Conservation (phyloP, 1,284 basidiomycete species). For the Phellinidium pouzarii region DNA sequence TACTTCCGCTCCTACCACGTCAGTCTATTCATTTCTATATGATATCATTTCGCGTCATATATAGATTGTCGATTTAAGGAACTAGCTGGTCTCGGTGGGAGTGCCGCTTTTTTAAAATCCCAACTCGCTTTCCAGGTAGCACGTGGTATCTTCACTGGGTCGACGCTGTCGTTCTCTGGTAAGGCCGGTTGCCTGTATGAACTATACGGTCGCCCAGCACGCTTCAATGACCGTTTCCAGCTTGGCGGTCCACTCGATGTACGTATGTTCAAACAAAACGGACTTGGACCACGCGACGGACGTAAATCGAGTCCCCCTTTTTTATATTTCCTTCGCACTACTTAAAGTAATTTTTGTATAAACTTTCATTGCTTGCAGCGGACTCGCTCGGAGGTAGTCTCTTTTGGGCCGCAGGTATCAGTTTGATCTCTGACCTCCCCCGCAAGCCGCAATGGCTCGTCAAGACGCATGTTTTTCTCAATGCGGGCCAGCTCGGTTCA, state of each 20-base stretch:
- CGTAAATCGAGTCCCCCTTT: conserved; percentile 44
- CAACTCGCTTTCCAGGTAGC: conserved; percentile 65
- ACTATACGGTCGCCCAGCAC: conserved; percentile 41
- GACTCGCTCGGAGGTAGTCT: conserved; percentile 86
- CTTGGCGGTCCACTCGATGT: conserved; percentile 91
- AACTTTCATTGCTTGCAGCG: conserved; percentile 25
- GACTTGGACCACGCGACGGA: conserved; percentile 77
- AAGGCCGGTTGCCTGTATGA: conserved; percentile 54
- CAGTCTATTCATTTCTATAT: conserved; percentile 13
- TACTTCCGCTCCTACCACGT: conserved; percentile 56
- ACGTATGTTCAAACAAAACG: conserved; percentile 79
- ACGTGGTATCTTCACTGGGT: conserved; percentile 44
- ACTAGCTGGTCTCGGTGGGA: conserved; percentile 72
- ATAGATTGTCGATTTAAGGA: conserved; percentile 36
- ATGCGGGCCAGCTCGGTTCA: conserved; percentile 77
- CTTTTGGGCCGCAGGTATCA: conserved; percentile 80
- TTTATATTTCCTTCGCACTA: conserved; percentile 2
- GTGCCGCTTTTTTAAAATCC: conserved; percentile 67
- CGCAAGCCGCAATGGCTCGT: conserved; percentile 81
- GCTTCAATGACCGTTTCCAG: conserved; percentile 85
- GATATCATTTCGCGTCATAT: not conserved
- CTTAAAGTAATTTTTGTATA: not conserved
- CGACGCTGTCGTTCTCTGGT: conserved; percentile 51
- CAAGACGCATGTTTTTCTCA: conserved; percentile 81
- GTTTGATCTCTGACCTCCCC: conserved; percentile 77